These are phyloP conservation scores for Mycena epipterygia DNA, from an alignment of 768 basidiomycete genomes.

Conservation along the genomic window DNA sequence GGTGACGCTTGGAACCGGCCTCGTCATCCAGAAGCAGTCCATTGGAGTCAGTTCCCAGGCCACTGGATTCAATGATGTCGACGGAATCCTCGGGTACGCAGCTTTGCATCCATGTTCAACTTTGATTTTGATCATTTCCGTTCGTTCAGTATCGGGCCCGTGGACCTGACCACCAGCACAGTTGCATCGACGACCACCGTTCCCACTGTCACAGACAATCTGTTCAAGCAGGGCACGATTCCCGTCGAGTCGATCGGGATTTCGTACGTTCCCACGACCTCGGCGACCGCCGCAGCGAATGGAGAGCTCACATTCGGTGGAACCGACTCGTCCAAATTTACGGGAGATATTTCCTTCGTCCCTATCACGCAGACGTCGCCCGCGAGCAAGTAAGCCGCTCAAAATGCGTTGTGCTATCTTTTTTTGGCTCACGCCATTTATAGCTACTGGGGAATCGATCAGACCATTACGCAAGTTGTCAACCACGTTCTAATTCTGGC, in stretches of 20 bases:
- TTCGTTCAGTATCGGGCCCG: constrained; percentile 61
- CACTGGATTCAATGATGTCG: constrained; percentile 59
- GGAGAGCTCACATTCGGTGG: constrained; percentile 72
- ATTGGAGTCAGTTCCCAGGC: constrained; percentile 62
- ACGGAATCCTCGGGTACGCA: constrained; percentile 69
- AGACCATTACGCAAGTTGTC: constrained; percentile 51
- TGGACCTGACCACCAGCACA: constrained; percentile 61
- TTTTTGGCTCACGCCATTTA: not conserved
- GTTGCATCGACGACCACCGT: constrained; percentile 54
- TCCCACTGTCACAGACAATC: constrained; percentile 72
- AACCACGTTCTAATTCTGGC: not conserved
- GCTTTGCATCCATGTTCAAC: constrained; percentile 2
- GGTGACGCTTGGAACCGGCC: constrained; percentile 56
- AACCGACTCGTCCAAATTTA: constrained; percentile 61
- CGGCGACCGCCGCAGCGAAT: constrained; percentile 49
- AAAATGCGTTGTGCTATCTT: not conserved
- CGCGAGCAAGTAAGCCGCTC: constrained; percentile 51
- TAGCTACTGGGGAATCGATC: constrained; percentile 63
- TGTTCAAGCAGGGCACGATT: constrained; percentile 63
- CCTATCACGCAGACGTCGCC: constrained; percentile 62
- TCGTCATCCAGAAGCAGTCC: constrained; percentile 61
- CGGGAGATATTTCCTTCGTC: constrained; percentile 50
- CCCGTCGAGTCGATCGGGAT: constrained; percentile 61
- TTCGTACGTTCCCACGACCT: constrained; percentile 64
- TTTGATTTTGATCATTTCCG: not conserved